Evolutionary conservation across 1,139 yeast genomes (phyloP).

Genomic region (Yamadazyma membranifaciens): DNA sequence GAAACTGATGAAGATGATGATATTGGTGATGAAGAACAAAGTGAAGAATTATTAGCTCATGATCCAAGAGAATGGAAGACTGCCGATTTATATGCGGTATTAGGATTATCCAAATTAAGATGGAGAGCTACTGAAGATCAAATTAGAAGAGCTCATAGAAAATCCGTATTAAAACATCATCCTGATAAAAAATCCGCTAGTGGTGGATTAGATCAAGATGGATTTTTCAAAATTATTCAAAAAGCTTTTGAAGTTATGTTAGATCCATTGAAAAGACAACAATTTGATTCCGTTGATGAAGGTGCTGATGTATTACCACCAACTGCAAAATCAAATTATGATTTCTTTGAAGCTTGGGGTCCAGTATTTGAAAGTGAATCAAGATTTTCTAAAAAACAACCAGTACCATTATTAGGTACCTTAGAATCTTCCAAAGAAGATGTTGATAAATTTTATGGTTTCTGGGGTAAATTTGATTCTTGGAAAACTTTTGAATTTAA

Average conservation of each 20-base stretch:
- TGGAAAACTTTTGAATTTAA: slow-evolving; percentile 98
- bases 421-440: slow-evolving; percentile 69
- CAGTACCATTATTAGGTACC: slow-evolving; percentile 81
- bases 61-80: slow-evolving; percentile 99
- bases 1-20: slow-evolving; percentile 73
- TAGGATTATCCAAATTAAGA: slow-evolving; percentile 90
- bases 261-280: slow-evolving; percentile 84
- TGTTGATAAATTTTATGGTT: slow-evolving; percentile 84
- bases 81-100: slow-evolving; percentile 93
- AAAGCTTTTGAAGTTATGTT: slow-evolving; percentile 90
- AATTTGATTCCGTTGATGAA: slow-evolving; percentile 93
- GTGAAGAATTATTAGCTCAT: slow-evolving; percentile 75
- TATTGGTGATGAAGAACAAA: slow-evolving; percentile 74
- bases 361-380: slow-evolving; percentile 90
- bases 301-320: slow-evolving; percentile 86
- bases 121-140: slow-evolving; percentile 90
- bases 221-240: slow-evolving; percentile 97
- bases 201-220: slow-evolving; percentile 89
- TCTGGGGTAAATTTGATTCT: slow-evolving; percentile 95
- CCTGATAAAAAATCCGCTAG: slow-evolving; percentile 93
- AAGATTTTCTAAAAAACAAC: slow-evolving; percentile 87
- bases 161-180: slow-evolving; percentile 94
- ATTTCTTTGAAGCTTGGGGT: slow-evolving; percentile 89
- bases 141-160: slow-evolving; percentile 95
- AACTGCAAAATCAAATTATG: slow-evolving; percentile 56